Percentiles rank a stretch among this genome's conserved stretches.
Conservation (phyloP, 1,284 basidiomycete species). For the Trametes hirsuta region DNA sequence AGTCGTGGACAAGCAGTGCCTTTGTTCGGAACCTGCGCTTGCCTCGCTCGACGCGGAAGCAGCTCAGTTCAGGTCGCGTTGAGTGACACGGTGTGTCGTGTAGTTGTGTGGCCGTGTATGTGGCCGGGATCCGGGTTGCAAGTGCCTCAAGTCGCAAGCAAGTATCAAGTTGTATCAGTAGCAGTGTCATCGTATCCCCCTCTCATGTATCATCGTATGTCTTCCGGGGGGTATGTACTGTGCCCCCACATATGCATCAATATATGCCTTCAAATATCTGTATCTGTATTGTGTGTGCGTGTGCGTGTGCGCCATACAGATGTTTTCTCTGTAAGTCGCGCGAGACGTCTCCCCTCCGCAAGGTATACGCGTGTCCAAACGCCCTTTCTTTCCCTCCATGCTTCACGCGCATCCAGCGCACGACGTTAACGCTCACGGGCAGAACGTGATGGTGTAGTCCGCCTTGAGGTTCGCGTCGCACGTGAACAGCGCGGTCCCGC, state of each 20-base stretch:
- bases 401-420: neutral
- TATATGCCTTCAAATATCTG: neutral
- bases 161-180: neutral
- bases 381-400: neutral
- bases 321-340: too few species aligned
- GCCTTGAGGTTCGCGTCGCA: conserved; percentile 41
- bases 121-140: too few species aligned
- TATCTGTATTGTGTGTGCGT: too few species aligned
- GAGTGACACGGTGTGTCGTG: too few species aligned
- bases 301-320: too few species aligned
- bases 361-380: too few species aligned
- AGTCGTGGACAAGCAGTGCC: too few species aligned
- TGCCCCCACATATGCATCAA: neutral
- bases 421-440: conserved; percentile 35
- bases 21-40: too few species aligned
- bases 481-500: conserved; percentile 49
- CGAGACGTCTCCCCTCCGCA: too few species aligned
- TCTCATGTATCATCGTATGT: neutral
- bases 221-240: neutral
- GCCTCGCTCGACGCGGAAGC: too few species aligned
- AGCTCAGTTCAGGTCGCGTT: too few species aligned
- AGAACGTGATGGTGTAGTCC: conserved; percentile 55
- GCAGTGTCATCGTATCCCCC: neutral
- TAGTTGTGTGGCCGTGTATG: too few species aligned
- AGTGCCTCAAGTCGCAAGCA: neutral